These are phyloP conservation scores for Aristolochia fimbriata DNA, from an alignment of 164 flowering plant species.

Conservation along the genomic window DNA sequence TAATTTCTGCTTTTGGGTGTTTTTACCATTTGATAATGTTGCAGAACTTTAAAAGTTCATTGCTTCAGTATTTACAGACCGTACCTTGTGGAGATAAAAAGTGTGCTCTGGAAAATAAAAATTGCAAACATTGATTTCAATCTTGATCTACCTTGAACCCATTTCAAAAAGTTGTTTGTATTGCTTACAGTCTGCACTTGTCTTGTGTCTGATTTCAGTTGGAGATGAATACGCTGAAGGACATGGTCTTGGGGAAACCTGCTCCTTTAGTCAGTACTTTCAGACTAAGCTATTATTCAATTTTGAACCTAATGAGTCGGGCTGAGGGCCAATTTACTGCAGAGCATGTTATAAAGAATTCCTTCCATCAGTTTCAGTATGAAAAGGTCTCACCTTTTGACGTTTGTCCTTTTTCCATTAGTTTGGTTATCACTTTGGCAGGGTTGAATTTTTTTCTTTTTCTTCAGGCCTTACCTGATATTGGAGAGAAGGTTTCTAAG, in stretches of 20 bases:
- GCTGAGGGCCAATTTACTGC: conserved; percentile 98
- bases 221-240: conserved; percentile 88
- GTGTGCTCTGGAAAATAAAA: no score
- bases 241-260: conserved; percentile 95
- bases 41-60: no score
- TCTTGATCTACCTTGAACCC: no score
- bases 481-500: conserved; percentile 61
- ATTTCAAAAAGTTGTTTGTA: no score
- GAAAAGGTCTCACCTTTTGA: conserved; percentile 56
- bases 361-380: conserved; percentile 97
- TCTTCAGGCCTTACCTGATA: conserved; percentile 78
- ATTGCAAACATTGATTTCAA: no score
- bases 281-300: conserved; percentile 90
- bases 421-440: not conserved
- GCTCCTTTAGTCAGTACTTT: conserved; percentile 97
- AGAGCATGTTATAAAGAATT: conserved; percentile 91
- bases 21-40: no score
- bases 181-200: no score
- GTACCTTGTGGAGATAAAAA: no score
- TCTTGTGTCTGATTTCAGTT: conserved; percentile 35
- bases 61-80: no score
- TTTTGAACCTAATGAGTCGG: conserved; percentile 92
- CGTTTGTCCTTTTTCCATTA: not conserved
- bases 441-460: not conserved
- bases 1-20: no score